A percentile compares a stretch with the other conserved stretches of the same genome.
Conservation (phyloP, 495 filamentous ascomycete genomes). For the Penicillium argentinense region DNA sequence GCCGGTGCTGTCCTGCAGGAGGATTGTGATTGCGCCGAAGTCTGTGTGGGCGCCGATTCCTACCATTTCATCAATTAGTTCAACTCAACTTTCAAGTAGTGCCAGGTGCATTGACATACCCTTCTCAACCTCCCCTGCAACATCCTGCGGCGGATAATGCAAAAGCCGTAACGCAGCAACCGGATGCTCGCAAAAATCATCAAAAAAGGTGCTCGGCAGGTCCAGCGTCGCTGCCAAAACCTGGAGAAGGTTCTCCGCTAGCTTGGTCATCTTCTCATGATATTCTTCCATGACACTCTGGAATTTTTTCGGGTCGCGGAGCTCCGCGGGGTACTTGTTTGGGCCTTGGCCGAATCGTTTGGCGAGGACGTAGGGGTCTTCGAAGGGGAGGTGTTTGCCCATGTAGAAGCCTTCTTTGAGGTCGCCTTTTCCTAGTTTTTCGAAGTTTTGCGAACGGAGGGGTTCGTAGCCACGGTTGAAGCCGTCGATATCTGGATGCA, state of each 20-base stretch:
- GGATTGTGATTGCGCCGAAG: slow-evolving; percentile 48
- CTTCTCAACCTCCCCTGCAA: slow-evolving; percentile 18
- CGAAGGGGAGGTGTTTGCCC: slow-evolving; percentile 32
- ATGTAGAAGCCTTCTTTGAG: slow-evolving; percentile 50
- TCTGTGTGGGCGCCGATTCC: slow-evolving; percentile 54
- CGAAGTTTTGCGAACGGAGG: slow-evolving; percentile 42
- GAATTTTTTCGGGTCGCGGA: slow-evolving; percentile 30
- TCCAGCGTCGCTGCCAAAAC: slow-evolving; percentile 42
- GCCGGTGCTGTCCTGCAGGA: slow-evolving; percentile 38
- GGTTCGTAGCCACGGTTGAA: slow-evolving; percentile 43
- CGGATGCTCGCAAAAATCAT: slow-evolving; percentile 32
- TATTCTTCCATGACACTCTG: slow-evolving; percentile 29
- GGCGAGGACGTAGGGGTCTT: slow-evolving; percentile 29
- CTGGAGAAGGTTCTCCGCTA: slow-evolving; percentile 29
- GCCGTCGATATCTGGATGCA: slow-evolving; percentile 15
- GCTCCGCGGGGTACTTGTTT: slow-evolving; percentile 46
- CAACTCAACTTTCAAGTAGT: neutral
- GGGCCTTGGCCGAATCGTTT: slow-evolving; percentile 40
- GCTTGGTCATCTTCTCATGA: slow-evolving; percentile 18
- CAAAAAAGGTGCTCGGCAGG: slow-evolving; percentile 37
- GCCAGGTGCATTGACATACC: slow-evolving; percentile 3
- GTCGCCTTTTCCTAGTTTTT: slow-evolving; percentile 37
- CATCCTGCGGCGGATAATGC: slow-evolving; percentile 49
- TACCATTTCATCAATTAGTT: slow-evolving; percentile 1
- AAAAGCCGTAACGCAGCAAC: slow-evolving; percentile 41